Evolutionary conservation across 2,329 filamentous ascomycete genomes (phyloP).

Genomic region (Harringtonia lauricola): DNA sequence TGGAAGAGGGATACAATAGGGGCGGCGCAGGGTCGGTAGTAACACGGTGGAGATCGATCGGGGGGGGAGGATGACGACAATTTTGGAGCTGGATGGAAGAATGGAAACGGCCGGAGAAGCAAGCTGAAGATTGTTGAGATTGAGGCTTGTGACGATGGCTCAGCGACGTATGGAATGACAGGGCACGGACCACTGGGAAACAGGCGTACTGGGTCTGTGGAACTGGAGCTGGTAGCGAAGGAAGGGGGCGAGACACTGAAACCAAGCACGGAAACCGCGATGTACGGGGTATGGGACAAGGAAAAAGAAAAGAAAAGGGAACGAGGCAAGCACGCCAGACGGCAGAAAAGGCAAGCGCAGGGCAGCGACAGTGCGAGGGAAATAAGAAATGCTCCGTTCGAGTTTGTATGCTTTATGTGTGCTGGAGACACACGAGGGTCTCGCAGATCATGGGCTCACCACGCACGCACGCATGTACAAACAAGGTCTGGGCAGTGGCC

Average conservation of each 20-base stretch:
- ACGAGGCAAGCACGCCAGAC: not conserved
- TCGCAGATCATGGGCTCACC: slow-evolving; percentile 3
- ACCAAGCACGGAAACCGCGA: not conserved
- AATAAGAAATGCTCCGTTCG: not conserved
- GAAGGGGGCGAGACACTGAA: not conserved
- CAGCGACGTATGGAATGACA: no score
- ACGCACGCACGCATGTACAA: not conserved
- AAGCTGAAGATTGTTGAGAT: no score
- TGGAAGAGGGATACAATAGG: no score
- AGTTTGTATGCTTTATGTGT: not conserved
- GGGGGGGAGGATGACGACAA: not conserved
- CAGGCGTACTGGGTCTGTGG: no score
- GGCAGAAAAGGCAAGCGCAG: not conserved
- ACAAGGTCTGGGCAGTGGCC: not conserved
- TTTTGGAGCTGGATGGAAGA: not conserved
- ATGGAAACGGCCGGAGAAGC: no score
- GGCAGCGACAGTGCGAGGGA: not conserved
- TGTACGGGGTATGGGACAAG: no score
- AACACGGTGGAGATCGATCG: no score
- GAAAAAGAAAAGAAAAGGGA: not conserved
- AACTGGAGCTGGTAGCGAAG: no score
- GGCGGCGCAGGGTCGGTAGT: no score
- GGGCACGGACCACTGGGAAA: no score
- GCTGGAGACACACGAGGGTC: not conserved
- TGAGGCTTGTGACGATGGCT: no score